Conservation (phyloP, 768 basidiomycete species). For the button mushroom (Agaricus bisporus) region DNA sequence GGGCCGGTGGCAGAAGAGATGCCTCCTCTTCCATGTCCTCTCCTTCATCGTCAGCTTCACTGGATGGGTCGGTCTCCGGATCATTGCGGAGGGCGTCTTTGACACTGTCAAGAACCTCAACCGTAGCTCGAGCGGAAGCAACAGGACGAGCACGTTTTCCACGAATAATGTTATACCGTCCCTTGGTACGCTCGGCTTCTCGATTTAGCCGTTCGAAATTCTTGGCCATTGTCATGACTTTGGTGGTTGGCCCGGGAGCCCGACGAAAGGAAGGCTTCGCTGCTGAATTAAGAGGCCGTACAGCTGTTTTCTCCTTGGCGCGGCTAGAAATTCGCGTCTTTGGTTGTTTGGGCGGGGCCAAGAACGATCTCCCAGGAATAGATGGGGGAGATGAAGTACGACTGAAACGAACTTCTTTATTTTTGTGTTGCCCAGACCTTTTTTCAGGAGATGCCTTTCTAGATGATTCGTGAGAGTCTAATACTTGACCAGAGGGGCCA, state of each 20-base stretch:
- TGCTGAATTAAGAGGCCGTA: conserved; percentile 32
- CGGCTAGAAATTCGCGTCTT: conserved; percentile 33
- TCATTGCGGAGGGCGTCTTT: conserved; percentile 77
- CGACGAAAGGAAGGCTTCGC: conserved; percentile 53
- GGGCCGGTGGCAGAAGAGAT: background rate
- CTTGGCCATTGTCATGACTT: conserved; percentile 83
- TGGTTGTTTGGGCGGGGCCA: conserved; percentile 23
- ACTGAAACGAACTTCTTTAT: conserved; percentile 35
- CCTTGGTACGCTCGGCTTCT: conserved; percentile 68
- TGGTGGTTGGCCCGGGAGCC: conserved; percentile 45
- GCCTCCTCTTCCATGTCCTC: conserved; percentile 40
- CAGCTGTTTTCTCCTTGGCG: conserved; percentile 33
- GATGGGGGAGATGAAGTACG: conserved; percentile 42
- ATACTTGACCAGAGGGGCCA: conserved; percentile 39
- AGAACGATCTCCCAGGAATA: background rate
- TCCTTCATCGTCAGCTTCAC: conserved; percentile 51
- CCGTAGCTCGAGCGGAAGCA: conserved; percentile 79
- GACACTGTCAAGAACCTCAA: conserved; percentile 83
- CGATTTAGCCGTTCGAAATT: conserved; percentile 84
- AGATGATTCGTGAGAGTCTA: conserved; percentile 58
- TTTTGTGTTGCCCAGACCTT: conserved; percentile 29
- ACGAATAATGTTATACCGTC: conserved; percentile 80
- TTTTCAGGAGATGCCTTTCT: conserved; percentile 74
- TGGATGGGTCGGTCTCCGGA: conserved; percentile 65
- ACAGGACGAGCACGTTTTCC: conserved; percentile 88